Percentiles rank a stretch among this genome's conserved stretches.
Conservation (phyloP, 1,284 basidiomycete species). For the Mycena sp. region DNA sequence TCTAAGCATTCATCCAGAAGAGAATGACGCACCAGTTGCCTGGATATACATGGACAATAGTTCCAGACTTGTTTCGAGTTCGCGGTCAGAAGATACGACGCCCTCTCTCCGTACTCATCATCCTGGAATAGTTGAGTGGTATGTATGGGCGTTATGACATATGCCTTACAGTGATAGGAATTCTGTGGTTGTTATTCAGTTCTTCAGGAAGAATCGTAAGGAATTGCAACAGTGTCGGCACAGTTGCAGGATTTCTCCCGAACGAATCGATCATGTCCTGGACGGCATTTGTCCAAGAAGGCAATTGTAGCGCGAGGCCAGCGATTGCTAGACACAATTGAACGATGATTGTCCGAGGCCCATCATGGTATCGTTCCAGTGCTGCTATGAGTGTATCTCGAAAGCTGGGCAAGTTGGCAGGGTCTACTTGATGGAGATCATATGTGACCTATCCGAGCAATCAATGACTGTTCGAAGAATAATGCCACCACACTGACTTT, state of each 20-base stretch:
- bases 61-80: constrained; percentile 78
- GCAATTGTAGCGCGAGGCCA: constrained; percentile 91
- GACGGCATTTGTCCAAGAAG: constrained; percentile 89
- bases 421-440: constrained; percentile 91
- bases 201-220: constrained; percentile 94
- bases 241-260: constrained; percentile 86
- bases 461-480: constrained; percentile 36
- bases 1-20: background rate
- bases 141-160: background rate
- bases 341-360: constrained; percentile 88
- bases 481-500: constrained; percentile 71
- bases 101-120: constrained; percentile 80
- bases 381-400: constrained; percentile 90
- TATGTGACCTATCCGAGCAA: constrained; percentile 82
- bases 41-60: constrained; percentile 91
- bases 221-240: constrained; percentile 89
- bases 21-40: constrained; percentile 74
- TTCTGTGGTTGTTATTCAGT: constrained; percentile 84
- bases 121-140: constrained; percentile 56
- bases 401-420: constrained; percentile 76
- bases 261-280: constrained; percentile 87
- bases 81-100: constrained; percentile 72
- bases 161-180: constrained; percentile 84
- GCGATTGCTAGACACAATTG: constrained; percentile 93
- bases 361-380: constrained; percentile 73